Base-by-base conservation (phyloP, 768 basidiomycete species). In the Tulasnella sp. region DNA sequence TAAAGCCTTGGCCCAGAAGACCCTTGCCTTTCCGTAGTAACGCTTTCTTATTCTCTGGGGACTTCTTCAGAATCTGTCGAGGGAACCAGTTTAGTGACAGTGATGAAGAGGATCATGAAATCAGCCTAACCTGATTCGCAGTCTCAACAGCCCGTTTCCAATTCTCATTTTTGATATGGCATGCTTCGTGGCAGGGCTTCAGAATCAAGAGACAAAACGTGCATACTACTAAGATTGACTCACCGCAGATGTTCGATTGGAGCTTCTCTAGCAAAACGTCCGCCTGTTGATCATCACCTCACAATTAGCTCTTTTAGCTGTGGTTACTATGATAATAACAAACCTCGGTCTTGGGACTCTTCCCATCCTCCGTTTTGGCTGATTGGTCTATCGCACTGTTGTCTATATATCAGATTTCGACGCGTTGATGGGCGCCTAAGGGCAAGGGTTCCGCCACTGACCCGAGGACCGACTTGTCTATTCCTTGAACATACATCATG, bases 11-110 rank as follows among this genome's bases (percentile, higher is more conserved):
- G 67, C 90, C 86, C 26, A 83, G 84, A 10, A 85, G 70, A 0
- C 85, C 88, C 69, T 88, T 89, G 19, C 78, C 88, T 69, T 90
- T 91, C 32, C 89, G 77, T 72, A 85, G 89, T 70, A 83, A 74
- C 0, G 85, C 88, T 67, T 91, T 92, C 69, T 77, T 80, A 68
- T 91, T 90, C 63, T 79, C 73, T 43, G 80, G 78, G 68, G 90
- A 89, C 71, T 84, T 86, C 30, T 76, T 75, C 7, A 92, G 75
- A 11, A 85, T 86, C 88, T 90, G 59, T 3, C 34, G 29, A 44
- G 42, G 47, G 50, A 41, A 30, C 47, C 24, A 24, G 44, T 21
- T n/a, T n/a, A 45, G 15, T n/a, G 30, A 47, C 9, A 26, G 52
- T 4, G 42, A n/a, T 13, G 24, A 26, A 23, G 44, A 13, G 30